Percentiles rank a stretch among this genome's conserved stretches.
These are phyloP conservation scores for Galerina sulciceps DNA, from an alignment of 768 basidiomycete genomes.

Conservation along the genomic window DNA sequence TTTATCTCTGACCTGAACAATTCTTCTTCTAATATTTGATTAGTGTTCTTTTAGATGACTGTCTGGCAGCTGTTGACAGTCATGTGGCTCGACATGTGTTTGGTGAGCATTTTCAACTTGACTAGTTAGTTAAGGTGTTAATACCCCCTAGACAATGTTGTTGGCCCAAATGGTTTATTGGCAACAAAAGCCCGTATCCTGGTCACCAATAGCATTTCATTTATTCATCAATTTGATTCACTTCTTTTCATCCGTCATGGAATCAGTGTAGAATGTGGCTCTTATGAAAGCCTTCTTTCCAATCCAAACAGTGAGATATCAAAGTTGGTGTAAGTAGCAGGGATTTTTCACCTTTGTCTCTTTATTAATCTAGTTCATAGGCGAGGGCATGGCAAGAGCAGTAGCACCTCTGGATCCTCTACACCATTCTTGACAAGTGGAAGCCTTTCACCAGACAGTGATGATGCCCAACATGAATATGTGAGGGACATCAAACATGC, in stretches of 20 bases:
- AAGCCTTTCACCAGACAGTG: slow-evolving; percentile 32
- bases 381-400: slow-evolving; percentile 48
- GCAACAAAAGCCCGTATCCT: slow-evolving; percentile 83
- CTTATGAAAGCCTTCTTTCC: slow-evolving; percentile 62
- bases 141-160: slow-evolving; percentile 66
- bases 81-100: slow-evolving; percentile 89
- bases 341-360: background rate
- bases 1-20: background rate
- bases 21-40: background rate
- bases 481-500: slow-evolving; percentile 28
- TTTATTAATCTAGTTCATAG: slow-evolving; percentile 24
- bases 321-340: slow-evolving; percentile 69
- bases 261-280: slow-evolving; percentile 77
- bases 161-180: slow-evolving; percentile 84
- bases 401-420: slow-evolving; percentile 48
- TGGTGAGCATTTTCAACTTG: slow-evolving; percentile 42
- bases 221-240: slow-evolving; percentile 76
- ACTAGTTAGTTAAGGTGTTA: background rate
- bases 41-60: slow-evolving; percentile 86
- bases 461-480: slow-evolving; percentile 21
- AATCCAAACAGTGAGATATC: slow-evolving; percentile 69
- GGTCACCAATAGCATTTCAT: slow-evolving; percentile 89
- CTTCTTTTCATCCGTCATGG: slow-evolving; percentile 79
- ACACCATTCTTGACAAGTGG: slow-evolving; percentile 53
- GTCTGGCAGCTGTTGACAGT: slow-evolving; percentile 84